A percentile compares a stretch with the other conserved stretches of the same genome.
Evolutionary conservation across 805 yeast species (phyloP).

Genomic region (Wickerhamiella alocasiicola): DNA sequence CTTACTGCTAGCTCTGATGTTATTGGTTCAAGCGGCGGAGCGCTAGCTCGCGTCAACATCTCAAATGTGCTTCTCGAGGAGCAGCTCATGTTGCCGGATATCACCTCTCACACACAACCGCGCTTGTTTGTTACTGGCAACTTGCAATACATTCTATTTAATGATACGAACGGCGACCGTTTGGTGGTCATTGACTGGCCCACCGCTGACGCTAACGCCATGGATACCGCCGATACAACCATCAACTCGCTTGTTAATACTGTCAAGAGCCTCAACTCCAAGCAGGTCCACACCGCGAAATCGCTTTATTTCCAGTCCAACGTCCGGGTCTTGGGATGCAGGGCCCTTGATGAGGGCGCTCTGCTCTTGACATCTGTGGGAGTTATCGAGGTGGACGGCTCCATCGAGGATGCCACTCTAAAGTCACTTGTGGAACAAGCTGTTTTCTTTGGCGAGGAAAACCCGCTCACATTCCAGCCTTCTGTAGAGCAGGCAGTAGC

Average conservation of each 20-base stretch:
- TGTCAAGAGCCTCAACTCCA: neutral
- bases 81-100: neutral
- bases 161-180: no score
- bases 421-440: slow-evolving; percentile 3
- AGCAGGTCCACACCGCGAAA: neutral
- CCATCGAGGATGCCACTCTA: neutral
- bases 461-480: slow-evolving; percentile 4
- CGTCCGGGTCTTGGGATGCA: neutral
- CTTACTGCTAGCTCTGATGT: neutral
- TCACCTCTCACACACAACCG: neutral
- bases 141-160: slow-evolving; percentile 1
- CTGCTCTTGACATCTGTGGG: neutral
- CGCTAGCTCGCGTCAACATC: neutral
- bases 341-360: slow-evolving; percentile 1
- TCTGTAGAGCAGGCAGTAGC: neutral
- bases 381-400: neutral
- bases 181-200: slow-evolving; percentile 2
- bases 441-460: neutral
- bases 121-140: neutral
- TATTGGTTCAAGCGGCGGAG: neutral
- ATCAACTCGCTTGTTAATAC: slow-evolving; percentile 2
- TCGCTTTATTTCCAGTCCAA: neutral
- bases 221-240: neutral
- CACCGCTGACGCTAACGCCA: neutral
- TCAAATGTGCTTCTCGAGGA: neutral